Evolutionary conservation across 2,329 filamentous ascomycete species (phyloP), one percentile per base, ranked within the genome.

Genomic region (Exserohilum rostratum): DNA sequence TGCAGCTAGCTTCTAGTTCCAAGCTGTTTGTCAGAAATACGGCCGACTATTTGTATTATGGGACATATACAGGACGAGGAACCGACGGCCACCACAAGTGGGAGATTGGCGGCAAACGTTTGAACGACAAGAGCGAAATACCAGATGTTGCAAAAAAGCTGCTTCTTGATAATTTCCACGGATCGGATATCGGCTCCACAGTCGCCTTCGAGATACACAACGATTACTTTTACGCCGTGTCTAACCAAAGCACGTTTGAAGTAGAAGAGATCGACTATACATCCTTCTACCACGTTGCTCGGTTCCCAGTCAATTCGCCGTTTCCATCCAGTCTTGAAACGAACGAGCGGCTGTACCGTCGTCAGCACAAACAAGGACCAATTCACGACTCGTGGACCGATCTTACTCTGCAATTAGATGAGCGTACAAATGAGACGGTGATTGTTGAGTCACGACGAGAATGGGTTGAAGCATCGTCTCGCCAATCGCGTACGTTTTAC

Each of bases 321-420:
- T 72, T 75, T 25, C 65, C 70, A 7, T 70, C 69, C 1, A 69
- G 65, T 6, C 60, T 79, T n/a, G 75, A 82, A 58, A 75, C 77
- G n/a, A 79, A 80, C 50, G 65, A 71, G 38, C 75, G 77, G 17
- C 80, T 87, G 39, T 91, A 87, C 83, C 80, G 89, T 6, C 83
- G 89, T 13, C 80, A 88, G 45, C 86, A 90, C 61, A 77, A 77
- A 25, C 89, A 92, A 69, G 89, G 89, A 0, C 84, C 87, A 0
- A 85, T 91, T 13, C 88, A 92, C 61, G 87, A 91, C 62, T 83
- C 87, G 2, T 93, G 89, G 89, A 88, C 85, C 0, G 84, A 86
- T 53, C 75, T 93, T 3, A 82, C 82, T 3, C 76, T 92, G 1
- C 81, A 84, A 25, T 79, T 78, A 30, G 84, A 90, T 54, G 85